Conservation (phyloP, 225 moss, liverwort and hornwort species). For the Anthoceros angustus region DNA sequence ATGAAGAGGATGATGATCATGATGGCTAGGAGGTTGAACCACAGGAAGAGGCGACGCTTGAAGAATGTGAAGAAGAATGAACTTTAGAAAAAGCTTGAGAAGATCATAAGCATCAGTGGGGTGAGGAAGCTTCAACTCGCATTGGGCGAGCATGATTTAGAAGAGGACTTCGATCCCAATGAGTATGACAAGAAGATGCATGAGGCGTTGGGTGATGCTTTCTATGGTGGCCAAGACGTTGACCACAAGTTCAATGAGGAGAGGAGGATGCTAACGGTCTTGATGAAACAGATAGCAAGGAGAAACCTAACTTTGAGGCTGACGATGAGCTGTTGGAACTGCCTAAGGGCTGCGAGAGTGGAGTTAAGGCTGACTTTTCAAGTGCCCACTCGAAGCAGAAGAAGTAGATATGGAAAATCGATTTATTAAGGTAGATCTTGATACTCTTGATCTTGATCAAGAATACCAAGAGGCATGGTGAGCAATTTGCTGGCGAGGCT, state of each 20-base stretch:
- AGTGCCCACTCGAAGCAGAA: conserved; percentile 42
- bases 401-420: conserved; percentile 29
- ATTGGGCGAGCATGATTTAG: conserved; percentile 48
- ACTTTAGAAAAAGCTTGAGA: conserved; percentile 54
- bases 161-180: conserved; percentile 78
- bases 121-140: conserved; percentile 12
- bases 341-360: conserved; percentile 15
- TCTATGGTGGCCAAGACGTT: conserved; percentile 63
- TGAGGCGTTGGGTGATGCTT: conserved; percentile 73
- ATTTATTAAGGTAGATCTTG: no score
- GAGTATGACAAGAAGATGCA: conserved; percentile 90
- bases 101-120: conserved; percentile 58
- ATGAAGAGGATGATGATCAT: conserved; percentile 27
- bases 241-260: conserved; percentile 31
- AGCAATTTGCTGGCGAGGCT: conserved; percentile 80
- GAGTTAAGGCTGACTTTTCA: conserved; percentile 32
- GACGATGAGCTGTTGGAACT: conserved; percentile 49
- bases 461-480: conserved; percentile 58
- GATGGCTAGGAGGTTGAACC: conserved; percentile 32
- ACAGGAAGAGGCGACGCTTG: conserved; percentile 66
- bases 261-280: conserved; percentile 32
- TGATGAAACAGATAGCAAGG: conserved; percentile 32
- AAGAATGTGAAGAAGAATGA: conserved; percentile 92
- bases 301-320: conserved; percentile 49
- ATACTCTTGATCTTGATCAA: no score